Base-by-base conservation (phyloP, 805 yeast genomes). In the Candida piceae region DNA sequence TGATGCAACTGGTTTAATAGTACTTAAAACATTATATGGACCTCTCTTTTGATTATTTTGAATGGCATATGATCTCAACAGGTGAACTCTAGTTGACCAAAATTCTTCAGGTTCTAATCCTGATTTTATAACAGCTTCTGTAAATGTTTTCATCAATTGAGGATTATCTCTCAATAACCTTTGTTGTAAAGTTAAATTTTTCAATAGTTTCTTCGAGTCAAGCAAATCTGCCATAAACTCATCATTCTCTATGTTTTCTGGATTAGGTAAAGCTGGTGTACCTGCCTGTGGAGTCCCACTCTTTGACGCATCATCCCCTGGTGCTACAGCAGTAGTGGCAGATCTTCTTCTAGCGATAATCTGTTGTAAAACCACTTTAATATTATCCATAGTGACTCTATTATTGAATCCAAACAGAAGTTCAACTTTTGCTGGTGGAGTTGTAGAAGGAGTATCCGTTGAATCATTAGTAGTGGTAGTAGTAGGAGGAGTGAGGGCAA, bases 1-100 rank as follows among this genome's bases (percentile, higher is more conserved):
- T 0, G 94, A 80, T 0, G 96, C 95, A 7, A 87, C 90, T 0
- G 97, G 96, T 53, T 84, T 86, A 45, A 93, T 90, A 0, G 97
- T 87, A 30, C 95, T 83, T 36, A 93, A 64, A 0, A 93, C 97
- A 54, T 93, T 93, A 57, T 89, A 93, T 0, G 96, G 93, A 0
- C 98, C 98, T 34, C 82, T 70, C 46, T 84, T 84, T 55, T 93
- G 98, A 16, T 87, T 75, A 13, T 77, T 74, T 7, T 90, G 76
- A 45, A 93, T 72, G 1, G 97, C 96, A 63, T 76, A 86, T 0
- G 96, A 87, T 36, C 97, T 66, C 38, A 93, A 61, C 18, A 83
- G 69, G 49, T 86, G 85, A 9, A 88, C 66, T 45, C 97, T 66
- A 5, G 89, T 80, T 1, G 78, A 69, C 97, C 97, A 89, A 59